Evolutionary conservation across 2,329 filamentous ascomycete genomes (phyloP), one percentile per base, ranked within the genome.

Genomic region (Beauveria australis): DNA sequence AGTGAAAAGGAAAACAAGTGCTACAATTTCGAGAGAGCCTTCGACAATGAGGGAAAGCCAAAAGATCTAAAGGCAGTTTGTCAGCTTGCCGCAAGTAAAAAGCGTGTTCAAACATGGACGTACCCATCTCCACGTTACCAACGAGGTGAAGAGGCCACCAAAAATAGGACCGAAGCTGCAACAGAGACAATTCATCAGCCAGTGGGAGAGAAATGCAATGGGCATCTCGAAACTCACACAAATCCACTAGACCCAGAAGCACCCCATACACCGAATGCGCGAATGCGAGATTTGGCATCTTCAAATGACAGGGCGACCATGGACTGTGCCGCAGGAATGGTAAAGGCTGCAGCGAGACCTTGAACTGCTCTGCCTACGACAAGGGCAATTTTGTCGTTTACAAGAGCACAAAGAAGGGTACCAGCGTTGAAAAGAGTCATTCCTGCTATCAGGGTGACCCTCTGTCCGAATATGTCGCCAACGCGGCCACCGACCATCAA

Each of bases 381-480:
- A 22, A 62, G 58, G 14, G 58, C 24, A 19, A 62, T 28, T 16
- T 49, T 49, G 24, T 37, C 61, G 37, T 49, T 28, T 7, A 63
- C 61, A 16, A 61, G 51, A 19, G 48, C 59, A 33, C 62, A 61
- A 22, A 63, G 40, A 28, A 61, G 53, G 1, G 59, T 59, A 3
- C 48, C 48, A 8, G 41, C 33, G 46, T 59, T 61, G 52, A 63
- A 63, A 5, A 61, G 30, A 19, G 59, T 53, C 62, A 61, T 61
- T 49, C 62, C 62, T 24, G 44, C 41, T 5, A 63, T 28, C 19
- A 63, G 46, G 19, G 61, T 40, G 26, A 40, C 40, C 3, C 51
- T 46, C 28, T 63, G 62, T 10, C 62, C 62, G n/a, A 63, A 63
- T 5, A 63, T 63, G 49, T 62, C 62, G 24, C 62, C 62, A 7